Conservation (phyloP, 2,329 filamentous ascomycete species). For the Paraconiothyrium brasiliense region DNA sequence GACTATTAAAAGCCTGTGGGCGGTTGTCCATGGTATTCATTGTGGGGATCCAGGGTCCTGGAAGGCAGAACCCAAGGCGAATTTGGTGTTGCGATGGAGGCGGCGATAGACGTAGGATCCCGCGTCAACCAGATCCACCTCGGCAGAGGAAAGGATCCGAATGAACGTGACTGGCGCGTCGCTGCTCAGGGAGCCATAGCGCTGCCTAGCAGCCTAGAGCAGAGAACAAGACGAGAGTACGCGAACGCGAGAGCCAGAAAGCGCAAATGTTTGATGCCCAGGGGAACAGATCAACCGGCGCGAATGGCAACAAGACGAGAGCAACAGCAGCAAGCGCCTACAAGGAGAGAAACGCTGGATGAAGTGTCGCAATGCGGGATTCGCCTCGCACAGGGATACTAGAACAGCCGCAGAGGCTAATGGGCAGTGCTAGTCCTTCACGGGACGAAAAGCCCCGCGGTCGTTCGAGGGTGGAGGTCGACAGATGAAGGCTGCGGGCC, state of each 20-base stretch:
- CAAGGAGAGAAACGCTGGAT: slow-evolving; percentile 34
- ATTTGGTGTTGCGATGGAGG: slow-evolving; percentile 14
- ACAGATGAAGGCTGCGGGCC: slow-evolving; percentile 32
- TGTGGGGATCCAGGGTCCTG: slow-evolving; percentile 25
- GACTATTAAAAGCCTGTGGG: slow-evolving; percentile 45
- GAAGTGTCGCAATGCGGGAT: slow-evolving; percentile 40
- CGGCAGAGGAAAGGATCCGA: slow-evolving; percentile 19
- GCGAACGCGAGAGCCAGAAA: slow-evolving; percentile 11
- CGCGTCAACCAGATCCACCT: slow-evolving; percentile 18
- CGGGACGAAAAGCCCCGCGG: slow-evolving; percentile 36
- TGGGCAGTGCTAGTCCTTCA: slow-evolving; percentile 44
- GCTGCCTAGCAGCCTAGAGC: slow-evolving; percentile 35
- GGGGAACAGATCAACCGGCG: slow-evolving; percentile 23
- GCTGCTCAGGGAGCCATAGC: slow-evolving; percentile 46
- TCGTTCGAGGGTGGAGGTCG: slow-evolving; percentile 31
- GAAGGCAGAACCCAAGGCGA: slow-evolving; percentile 34
- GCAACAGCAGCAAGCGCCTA: slow-evolving; percentile 34
- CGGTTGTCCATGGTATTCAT: slow-evolving; percentile 47
- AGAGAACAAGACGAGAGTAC: slow-evolving; percentile 18
- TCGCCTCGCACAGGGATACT: slow-evolving; percentile 44
- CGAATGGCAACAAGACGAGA: slow-evolving; percentile 28
- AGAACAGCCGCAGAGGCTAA: slow-evolving; percentile 37
- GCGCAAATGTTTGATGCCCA: slow-evolving; percentile 19
- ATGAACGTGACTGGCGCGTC: slow-evolving; percentile 42
- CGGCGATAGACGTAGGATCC: slow-evolving; percentile 22